These are phyloP conservation scores for Paecilomyces sp. DNA, from an alignment of 2,329 filamentous ascomycete genomes.

Conservation along the genomic window DNA sequence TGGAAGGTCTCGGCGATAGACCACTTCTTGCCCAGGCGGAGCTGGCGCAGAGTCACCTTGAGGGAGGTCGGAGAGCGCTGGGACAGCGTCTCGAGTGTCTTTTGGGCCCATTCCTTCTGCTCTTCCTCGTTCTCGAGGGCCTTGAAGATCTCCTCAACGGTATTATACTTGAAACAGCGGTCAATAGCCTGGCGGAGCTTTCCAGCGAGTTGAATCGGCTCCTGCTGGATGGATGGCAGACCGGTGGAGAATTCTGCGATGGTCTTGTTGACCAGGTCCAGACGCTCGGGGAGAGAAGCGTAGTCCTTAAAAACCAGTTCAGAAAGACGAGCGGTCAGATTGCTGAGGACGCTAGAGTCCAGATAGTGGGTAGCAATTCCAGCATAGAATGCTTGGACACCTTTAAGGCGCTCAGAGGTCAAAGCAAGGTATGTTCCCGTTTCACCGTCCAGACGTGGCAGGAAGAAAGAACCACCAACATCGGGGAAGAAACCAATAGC, in stretches of 20 bases:
- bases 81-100: slow-evolving; percentile 67
- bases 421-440: slow-evolving; percentile 89
- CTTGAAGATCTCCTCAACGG: slow-evolving; percentile 61
- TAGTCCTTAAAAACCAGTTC: slow-evolving; percentile 85
- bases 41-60: slow-evolving; percentile 74
- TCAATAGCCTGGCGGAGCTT: slow-evolving; percentile 74
- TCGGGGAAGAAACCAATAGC: slow-evolving; percentile 98
- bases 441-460: slow-evolving; percentile 78
- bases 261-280: slow-evolving; percentile 71
- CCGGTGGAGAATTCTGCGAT: slow-evolving; percentile 89
- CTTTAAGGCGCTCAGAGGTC: slow-evolving; percentile 75
- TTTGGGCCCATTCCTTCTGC: slow-evolving; percentile 66
- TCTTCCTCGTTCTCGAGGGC: slow-evolving; percentile 53
- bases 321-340: slow-evolving; percentile 74
- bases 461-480: slow-evolving; percentile 92
- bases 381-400: slow-evolving; percentile 80
- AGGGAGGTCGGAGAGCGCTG: slow-evolving; percentile 79
- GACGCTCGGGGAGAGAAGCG: slow-evolving; percentile 54
- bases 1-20: slow-evolving; percentile 77
- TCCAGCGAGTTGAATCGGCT: slow-evolving; percentile 61
- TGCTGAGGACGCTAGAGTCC: slow-evolving; percentile 77
- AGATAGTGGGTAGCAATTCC: slow-evolving; percentile 95
- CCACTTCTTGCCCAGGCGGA: slow-evolving; percentile 71
- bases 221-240: slow-evolving; percentile 55
- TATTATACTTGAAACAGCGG: slow-evolving; percentile 65